Evolutionary conservation across 1,284 basidiomycete genomes (phyloP).

Genomic region (Cerrena zonata): DNA sequence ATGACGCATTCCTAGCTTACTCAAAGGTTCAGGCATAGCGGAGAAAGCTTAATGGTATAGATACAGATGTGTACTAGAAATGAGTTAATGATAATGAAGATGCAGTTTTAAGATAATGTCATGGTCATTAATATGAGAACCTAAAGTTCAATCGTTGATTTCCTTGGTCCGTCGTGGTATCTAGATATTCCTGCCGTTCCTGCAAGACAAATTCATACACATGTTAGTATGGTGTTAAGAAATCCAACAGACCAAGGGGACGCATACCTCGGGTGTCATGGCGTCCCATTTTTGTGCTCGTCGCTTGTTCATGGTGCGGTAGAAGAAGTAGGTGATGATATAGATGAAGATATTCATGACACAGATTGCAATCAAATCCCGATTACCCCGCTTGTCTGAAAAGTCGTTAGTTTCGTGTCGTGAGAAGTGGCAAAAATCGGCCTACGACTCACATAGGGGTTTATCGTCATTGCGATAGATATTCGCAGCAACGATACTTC

Average conservation of each 20-base stretch:
- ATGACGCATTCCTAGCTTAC: too few species aligned
- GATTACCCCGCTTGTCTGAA: conserved; percentile 37
- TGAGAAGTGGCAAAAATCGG: not conserved
- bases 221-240: not conserved
- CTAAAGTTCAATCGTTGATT: conserved; percentile 55
- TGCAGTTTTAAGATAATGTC: not conserved
- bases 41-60: too few species aligned
- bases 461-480: conserved; percentile 32
- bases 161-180: conserved; percentile 53
- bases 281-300: conserved; percentile 49
- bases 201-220: conserved; percentile 22
- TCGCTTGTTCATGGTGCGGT: conserved; percentile 45
- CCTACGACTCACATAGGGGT: conserved; percentile 43
- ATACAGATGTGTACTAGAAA: too few species aligned
- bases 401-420: not conserved
- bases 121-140: conserved; percentile 42
- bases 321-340: conserved; percentile 48
- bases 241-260: not conserved
- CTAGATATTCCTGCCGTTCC: conserved; percentile 51
- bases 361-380: conserved; percentile 31
- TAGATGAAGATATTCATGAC: conserved; percentile 43
- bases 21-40: too few species aligned
- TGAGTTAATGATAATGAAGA: too few species aligned
- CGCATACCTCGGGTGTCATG: conserved; percentile 44
- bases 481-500: conserved; percentile 39